These are phyloP conservation scores for Xylaria sp. DNA, from an alignment of 2,329 filamentous ascomycete genomes.

Conservation along the genomic window DNA sequence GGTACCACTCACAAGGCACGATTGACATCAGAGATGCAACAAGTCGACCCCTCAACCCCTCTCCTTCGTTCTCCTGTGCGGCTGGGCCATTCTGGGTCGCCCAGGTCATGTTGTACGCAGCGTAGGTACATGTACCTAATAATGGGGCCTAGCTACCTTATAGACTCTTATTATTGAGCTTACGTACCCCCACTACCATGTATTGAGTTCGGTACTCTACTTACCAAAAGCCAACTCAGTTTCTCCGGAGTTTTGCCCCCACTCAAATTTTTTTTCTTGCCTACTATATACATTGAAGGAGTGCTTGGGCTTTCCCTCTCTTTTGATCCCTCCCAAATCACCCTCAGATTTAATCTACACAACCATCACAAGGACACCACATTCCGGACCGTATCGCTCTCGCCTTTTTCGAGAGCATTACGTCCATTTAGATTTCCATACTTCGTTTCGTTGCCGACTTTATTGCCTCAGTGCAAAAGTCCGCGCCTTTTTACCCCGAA, in stretches of 20 bases:
- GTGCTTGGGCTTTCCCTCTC: constrained; percentile 43
- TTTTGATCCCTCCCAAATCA: constrained; percentile 43
- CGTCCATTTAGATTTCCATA: constrained; percentile 44
- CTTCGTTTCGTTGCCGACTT: constrained; percentile 44
- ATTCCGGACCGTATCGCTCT: constrained; percentile 44
- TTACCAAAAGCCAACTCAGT: constrained; percentile 40
- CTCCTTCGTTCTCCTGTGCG: constrained; percentile 23
- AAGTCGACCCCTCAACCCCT: constrained; percentile 35
- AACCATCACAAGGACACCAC: constrained; percentile 39
- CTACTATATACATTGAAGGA: constrained; percentile 33
- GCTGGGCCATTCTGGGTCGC: neutral
- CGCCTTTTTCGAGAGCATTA: constrained; percentile 44
- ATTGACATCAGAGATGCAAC: constrained; percentile 15
- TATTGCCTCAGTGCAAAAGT: constrained; percentile 45
- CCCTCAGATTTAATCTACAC: constrained; percentile 37
- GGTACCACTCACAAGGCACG: neutral
- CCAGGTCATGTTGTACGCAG: neutral
- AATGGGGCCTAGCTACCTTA: constrained; percentile 8
- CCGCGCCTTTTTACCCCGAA: constrained; percentile 45
- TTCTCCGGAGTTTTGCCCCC: constrained; percentile 49
- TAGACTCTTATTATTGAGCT: neutral
- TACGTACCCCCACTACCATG: neutral
- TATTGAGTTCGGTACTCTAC: neutral
- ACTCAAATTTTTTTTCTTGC: constrained; percentile 50
- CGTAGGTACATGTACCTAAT: constrained; percentile 22